Percentiles rank a stretch among this genome's conserved stretches.
Conservation (phyloP, 1,139 yeast species). For the Magnusiomyces ingens region DNA sequence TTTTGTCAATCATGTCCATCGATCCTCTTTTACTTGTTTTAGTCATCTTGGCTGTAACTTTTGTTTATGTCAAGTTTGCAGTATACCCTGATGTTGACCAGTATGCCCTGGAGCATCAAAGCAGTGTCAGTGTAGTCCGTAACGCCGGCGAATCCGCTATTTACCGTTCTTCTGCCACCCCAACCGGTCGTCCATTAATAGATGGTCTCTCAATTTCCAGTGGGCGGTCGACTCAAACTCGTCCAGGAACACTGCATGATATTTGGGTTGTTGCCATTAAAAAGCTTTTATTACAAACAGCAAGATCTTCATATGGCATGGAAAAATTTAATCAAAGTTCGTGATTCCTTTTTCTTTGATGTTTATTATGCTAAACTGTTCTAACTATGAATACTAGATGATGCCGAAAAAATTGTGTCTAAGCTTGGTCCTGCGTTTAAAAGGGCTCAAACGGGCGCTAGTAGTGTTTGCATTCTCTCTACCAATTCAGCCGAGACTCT, state of each 20-base stretch:
- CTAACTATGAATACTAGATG: neutral
- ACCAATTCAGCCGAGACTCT: conserved; percentile 1
- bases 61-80: conserved; percentile 25
- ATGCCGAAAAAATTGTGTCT: neutral
- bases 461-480: neutral
- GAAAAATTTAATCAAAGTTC: conserved; percentile 2
- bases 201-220: conserved; percentile 48
- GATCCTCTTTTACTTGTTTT: neutral
- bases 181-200: conserved; percentile 31
- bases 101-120: conserved; percentile 48
- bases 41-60: conserved; percentile 11
- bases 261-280: conserved; percentile 40
- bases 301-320: neutral
- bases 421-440: neutral
- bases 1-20: neutral
- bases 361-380: conserved; percentile 7
- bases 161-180: conserved; percentile 52
- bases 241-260: conserved; percentile 56
- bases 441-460: neutral
- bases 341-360: neutral
- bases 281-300: conserved; percentile 4
- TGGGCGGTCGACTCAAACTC: conserved; percentile 19
- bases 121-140: conserved; percentile 48
- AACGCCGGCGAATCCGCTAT: conserved; percentile 51
- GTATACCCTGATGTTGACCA: conserved; percentile 46